Evolutionary conservation across 164 flowering plant species (phyloP).

Genomic region (Liquidambar formosana): DNA sequence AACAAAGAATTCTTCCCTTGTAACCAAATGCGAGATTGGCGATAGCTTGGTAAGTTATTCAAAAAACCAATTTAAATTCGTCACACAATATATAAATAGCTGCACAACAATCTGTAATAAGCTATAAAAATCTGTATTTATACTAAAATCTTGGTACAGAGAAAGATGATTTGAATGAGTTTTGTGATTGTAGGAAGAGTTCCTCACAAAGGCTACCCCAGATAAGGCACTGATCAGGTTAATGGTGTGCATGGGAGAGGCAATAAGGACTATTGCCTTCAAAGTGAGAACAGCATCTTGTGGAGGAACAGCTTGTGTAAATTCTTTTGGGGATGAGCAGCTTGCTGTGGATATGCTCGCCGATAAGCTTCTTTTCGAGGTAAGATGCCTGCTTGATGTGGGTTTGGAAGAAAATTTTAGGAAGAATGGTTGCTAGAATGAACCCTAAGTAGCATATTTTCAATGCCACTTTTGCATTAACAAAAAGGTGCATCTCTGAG

Average conservation of each 20-base stretch:
- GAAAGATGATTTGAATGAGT: constrained; percentile 18
- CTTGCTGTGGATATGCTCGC: constrained; percentile 98
- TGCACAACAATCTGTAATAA: too few species aligned
- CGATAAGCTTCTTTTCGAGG: constrained; percentile 89
- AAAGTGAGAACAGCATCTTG: constrained; percentile 98
- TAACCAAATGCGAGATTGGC: constrained; percentile 78
- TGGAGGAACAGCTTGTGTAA: constrained; percentile 94
- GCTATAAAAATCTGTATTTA: too few species aligned
- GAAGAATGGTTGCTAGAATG: too few species aligned
- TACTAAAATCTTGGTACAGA: too few species aligned
- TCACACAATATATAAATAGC: too few species aligned
- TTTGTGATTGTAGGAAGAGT: constrained; percentile 71
- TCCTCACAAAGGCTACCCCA: constrained; percentile 79
- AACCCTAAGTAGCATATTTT: too few species aligned
- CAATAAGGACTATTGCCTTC: constrained; percentile 87
- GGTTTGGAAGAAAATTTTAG: too few species aligned
- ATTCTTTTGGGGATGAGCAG: constrained; percentile 96
- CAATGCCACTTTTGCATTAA: too few species aligned
- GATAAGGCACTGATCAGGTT: constrained; percentile 86
- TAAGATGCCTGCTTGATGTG: too few species aligned
- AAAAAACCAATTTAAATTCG: not conserved
- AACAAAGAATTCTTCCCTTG: constrained; percentile 40
- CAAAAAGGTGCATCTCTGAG: too few species aligned
- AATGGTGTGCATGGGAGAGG: constrained; percentile 94
- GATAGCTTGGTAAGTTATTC: constrained; percentile 68